phyloP scores from a whole-genome alignment of 768 basidiomycete species.

The Strobilomyces confusus region DNA sequence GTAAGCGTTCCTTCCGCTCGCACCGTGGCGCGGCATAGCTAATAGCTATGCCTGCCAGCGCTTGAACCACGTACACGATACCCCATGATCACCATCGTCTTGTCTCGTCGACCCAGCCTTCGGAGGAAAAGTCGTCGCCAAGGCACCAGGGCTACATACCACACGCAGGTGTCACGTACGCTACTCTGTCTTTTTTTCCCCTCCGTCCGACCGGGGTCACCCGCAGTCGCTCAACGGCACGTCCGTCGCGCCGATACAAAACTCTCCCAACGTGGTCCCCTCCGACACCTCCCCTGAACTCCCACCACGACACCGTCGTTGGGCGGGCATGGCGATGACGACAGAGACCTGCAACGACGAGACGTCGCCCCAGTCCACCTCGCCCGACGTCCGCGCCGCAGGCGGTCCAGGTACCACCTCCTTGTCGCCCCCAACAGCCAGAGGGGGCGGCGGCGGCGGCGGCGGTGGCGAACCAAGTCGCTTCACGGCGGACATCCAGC shows the following conservation, averaged over 20 bases:
- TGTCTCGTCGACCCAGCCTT: too few relatives aligned
- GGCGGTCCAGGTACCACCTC: neutral
- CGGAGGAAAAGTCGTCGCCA: neutral
- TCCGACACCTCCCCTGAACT: neutral
- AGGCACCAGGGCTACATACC: neutral
- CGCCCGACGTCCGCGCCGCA: neutral
- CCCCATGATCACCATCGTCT: too few relatives aligned
- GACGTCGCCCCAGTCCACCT: conserved; percentile 6
- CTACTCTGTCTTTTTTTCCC: neutral
- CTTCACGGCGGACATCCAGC: neutral
- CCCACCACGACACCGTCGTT: neutral
- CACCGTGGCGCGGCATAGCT: too few relatives aligned
- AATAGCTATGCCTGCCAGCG: too few relatives aligned
- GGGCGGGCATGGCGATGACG: conserved; percentile 39
- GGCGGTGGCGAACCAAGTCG: neutral
- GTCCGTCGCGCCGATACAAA: conserved; percentile 25
- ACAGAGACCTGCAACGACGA: conserved; percentile 37
- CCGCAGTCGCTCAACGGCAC: conserved; percentile 13
- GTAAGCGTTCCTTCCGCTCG: too few relatives aligned
- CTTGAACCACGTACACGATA: too few relatives aligned
- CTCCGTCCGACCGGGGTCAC: neutral
- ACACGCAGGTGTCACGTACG: neutral
- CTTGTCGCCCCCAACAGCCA: neutral
- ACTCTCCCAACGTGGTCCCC: conserved; percentile 33
- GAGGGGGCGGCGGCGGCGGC: neutral